These are phyloP conservation scores for Venturia aucupariae DNA, from an alignment of 2,329 filamentous ascomycete species.

Conservation along the genomic window DNA sequence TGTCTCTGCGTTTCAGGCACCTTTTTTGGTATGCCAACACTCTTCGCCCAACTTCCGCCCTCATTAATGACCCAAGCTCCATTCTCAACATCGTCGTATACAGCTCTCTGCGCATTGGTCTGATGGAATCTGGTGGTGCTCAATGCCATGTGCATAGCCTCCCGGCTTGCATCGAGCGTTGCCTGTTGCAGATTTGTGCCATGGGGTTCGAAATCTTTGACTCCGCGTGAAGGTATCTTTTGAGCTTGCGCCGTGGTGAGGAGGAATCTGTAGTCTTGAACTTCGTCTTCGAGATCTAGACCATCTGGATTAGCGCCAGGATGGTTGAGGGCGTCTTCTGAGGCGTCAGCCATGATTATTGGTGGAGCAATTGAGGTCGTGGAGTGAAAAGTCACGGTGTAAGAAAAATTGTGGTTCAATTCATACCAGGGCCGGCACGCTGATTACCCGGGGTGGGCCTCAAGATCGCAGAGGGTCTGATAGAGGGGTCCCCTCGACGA, in stretches of 20 bases:
- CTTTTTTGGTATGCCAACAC: constrained; percentile 59
- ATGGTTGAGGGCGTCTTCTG: constrained; percentile 25
- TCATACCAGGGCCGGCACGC: background rate
- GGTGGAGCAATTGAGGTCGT: background rate
- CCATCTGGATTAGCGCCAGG: constrained; percentile 24
- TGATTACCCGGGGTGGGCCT: background rate
- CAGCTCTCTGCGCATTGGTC: constrained; percentile 57
- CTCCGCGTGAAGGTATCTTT: constrained; percentile 77
- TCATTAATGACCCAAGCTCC: constrained; percentile 57
- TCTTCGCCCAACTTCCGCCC: constrained; percentile 63
- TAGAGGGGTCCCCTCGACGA: background rate
- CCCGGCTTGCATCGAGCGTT: constrained; percentile 69
- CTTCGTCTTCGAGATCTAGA: constrained; percentile 67
- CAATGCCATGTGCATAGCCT: constrained; percentile 83
- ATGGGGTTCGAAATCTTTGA: constrained; percentile 96
- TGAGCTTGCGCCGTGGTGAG: constrained; percentile 19
- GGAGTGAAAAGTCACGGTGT: background rate
- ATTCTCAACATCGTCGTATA: constrained; percentile 59
- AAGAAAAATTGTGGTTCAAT: background rate
- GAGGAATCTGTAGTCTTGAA: constrained; percentile 78
- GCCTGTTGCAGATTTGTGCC: constrained; percentile 73
- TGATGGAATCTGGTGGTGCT: constrained; percentile 66
- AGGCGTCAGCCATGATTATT: constrained; percentile 27
- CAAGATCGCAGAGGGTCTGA: background rate
- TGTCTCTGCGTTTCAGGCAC: constrained; percentile 34